Percentiles rank a stretch among this genome's conserved stretches.
phyloP scores from a whole-genome alignment of 768 basidiomycete species.

The Imleria badia region DNA sequence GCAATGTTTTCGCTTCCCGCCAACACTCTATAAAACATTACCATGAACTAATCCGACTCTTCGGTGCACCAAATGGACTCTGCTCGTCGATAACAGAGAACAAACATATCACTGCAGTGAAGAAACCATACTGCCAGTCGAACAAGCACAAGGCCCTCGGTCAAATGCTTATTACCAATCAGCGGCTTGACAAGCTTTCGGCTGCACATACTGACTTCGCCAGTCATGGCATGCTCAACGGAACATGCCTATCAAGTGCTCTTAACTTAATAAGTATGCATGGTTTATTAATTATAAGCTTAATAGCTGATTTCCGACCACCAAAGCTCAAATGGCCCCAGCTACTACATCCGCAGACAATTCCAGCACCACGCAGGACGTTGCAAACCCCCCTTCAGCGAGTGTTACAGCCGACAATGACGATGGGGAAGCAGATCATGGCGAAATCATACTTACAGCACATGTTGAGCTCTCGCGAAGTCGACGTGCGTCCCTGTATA shows the following conservation, averaged over 20 bases:
- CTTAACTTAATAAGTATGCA: not conserved
- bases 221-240: conserved; percentile 22
- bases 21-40: conserved; percentile 38
- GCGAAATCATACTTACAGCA: not conserved
- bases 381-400: not conserved
- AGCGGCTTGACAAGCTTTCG: conserved; percentile 30
- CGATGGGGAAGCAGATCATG: not conserved
- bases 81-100: conserved; percentile 38
- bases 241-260: not conserved
- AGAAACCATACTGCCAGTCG: conserved; percentile 33
- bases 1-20: not conserved
- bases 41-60: conserved; percentile 20
- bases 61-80: conserved; percentile 36
- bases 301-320: not conserved
- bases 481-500: not conserved
- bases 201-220: conserved; percentile 19
- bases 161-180: conserved; percentile 34
- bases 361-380: not conserved
- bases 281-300: not conserved
- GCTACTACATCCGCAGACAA: not conserved
- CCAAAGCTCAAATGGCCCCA: not conserved
- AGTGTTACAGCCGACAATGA: not conserved
- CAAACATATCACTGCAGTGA: conserved; percentile 38
- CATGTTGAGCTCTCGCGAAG: not conserved
- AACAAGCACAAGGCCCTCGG: conserved; percentile 22